Percentiles rank a stretch among this genome's conserved stretches.
These are phyloP conservation scores for Blastobotrys muscicola DNA, from an alignment of 805 yeast species.

Conservation along the genomic window DNA sequence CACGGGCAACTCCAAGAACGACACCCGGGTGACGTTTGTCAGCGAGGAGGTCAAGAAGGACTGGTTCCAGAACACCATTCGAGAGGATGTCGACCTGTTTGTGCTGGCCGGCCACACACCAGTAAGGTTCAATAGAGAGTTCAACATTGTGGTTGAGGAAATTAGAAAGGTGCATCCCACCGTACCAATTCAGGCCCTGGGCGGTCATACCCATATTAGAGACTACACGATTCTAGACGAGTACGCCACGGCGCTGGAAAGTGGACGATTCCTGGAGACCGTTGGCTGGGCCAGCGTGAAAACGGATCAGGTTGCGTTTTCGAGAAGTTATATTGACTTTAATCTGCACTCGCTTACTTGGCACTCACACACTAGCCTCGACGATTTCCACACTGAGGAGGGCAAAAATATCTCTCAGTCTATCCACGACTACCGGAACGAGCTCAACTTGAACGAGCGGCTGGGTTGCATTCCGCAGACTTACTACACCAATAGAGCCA, in stretches of 20 bases:
- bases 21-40: constrained; percentile 57
- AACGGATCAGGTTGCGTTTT: constrained; percentile 24
- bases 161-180: constrained; percentile 54
- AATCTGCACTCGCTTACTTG: constrained; percentile 58
- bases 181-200: constrained; percentile 71
- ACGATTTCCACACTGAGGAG: constrained; percentile 41
- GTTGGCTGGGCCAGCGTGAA: constrained; percentile 74
- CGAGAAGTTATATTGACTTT: constrained; percentile 76
- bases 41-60: constrained; percentile 40
- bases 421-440: constrained; percentile 36
- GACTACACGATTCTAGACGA: constrained; percentile 68
- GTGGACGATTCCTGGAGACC: constrained; percentile 90
- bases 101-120: constrained; percentile 79
- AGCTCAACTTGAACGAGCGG: constrained; percentile 43
- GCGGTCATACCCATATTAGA: constrained; percentile 90
- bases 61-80: constrained; percentile 53
- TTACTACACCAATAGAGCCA: constrained; percentile 60
- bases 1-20: constrained; percentile 42
- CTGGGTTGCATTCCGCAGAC: constrained; percentile 60
- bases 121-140: constrained; percentile 48
- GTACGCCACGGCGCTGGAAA: constrained; percentile 68
- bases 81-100: constrained; percentile 48
- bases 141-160: constrained; percentile 35
- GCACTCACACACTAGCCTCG: constrained; percentile 38
- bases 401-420: constrained; percentile 43